These are phyloP conservation scores for Rhipidocladum racemiflorum DNA, from an alignment of 176 grass and related monocot species.

Conservation along the genomic window DNA sequence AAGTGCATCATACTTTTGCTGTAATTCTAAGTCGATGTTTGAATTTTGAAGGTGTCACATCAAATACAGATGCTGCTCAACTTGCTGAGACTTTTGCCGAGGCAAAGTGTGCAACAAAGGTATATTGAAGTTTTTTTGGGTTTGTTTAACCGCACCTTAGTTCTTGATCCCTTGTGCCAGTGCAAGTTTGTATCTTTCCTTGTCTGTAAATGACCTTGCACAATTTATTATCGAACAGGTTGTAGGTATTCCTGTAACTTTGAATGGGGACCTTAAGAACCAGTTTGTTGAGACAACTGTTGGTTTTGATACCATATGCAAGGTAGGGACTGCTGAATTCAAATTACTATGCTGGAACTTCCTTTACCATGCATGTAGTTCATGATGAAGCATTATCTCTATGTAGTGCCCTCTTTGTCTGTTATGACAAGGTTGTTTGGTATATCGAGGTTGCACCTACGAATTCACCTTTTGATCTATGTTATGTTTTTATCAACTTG, in stretches of 20 bases:
- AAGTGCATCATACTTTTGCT: neutral
- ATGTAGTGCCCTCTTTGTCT: neutral
- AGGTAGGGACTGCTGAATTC: conserved; percentile 46
- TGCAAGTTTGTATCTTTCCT: neutral
- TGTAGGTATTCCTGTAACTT: conserved; percentile 97
- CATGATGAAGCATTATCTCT: neutral
- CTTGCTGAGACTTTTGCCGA: conserved; percentile 98
- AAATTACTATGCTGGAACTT: neutral
- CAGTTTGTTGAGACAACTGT: conserved; percentile 98
- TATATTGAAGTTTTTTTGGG: conserved; percentile 8
- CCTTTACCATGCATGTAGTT: neutral
- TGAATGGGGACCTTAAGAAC: conserved; percentile 98
- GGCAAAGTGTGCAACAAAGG: conserved; percentile 90
- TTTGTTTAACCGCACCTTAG: neutral
- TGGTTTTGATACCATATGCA: conserved; percentile 98
- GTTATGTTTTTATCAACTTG: neutral
- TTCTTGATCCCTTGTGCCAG: neutral
- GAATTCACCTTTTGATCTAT: neutral
- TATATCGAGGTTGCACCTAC: neutral
- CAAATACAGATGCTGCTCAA: conserved; percentile 92
- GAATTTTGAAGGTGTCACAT: conserved; percentile 81
- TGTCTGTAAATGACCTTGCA: neutral
- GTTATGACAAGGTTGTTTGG: neutral
- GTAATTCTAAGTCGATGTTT: neutral
- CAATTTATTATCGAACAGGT: conserved; percentile 50